Conservation (phyloP, 176 grass and related monocot species). For the Oryza rufipogon region DNA sequence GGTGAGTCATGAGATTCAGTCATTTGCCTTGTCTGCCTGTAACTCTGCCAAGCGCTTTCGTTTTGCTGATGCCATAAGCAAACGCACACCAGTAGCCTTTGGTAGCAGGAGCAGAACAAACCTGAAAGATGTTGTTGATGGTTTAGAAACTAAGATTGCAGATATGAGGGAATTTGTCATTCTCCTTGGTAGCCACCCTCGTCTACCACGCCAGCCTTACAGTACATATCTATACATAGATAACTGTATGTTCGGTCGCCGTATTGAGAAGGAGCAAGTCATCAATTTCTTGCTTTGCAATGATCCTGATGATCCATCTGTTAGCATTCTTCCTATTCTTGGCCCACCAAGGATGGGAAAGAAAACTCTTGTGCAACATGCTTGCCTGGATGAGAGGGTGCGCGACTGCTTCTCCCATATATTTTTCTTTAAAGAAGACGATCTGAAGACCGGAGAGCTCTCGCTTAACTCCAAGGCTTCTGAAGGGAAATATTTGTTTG, state of each 20-base stretch:
- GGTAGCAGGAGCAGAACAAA: not conserved
- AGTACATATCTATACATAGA: slow-evolving; percentile 38
- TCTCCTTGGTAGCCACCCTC: slow-evolving; percentile 32
- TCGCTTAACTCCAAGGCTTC: not conserved
- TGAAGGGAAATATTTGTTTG: slow-evolving; percentile 37
- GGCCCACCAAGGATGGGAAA: slow-evolving; percentile 42
- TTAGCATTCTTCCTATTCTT: slow-evolving; percentile 44
- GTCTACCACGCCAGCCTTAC: slow-evolving; percentile 22
- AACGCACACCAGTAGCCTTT: not conserved
- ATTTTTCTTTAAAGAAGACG: slow-evolving; percentile 5
- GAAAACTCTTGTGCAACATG: slow-evolving; percentile 55
- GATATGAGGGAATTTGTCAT: slow-evolving; percentile 43
- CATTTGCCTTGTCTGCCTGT: not conserved
- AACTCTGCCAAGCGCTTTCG: slow-evolving; percentile 25
- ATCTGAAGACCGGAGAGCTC: not conserved
- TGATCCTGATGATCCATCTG: not conserved
- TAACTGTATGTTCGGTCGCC: slow-evolving; percentile 45
- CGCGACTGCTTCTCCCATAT: slow-evolving; percentile 17
- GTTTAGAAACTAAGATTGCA: slow-evolving; percentile 27
- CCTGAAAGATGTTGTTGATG: slow-evolving; percentile 24
- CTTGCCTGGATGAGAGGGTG: slow-evolving; percentile 50
- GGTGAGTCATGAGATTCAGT: slow-evolving; percentile 15
- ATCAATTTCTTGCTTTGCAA: slow-evolving; percentile 39
- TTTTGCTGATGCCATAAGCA: slow-evolving; percentile 11
- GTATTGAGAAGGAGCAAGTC: slow-evolving; percentile 37